These are phyloP conservation scores for Phytophthora hybrid DNA, from an alignment of 352 stramenopile species.

Conservation along the genomic window DNA sequence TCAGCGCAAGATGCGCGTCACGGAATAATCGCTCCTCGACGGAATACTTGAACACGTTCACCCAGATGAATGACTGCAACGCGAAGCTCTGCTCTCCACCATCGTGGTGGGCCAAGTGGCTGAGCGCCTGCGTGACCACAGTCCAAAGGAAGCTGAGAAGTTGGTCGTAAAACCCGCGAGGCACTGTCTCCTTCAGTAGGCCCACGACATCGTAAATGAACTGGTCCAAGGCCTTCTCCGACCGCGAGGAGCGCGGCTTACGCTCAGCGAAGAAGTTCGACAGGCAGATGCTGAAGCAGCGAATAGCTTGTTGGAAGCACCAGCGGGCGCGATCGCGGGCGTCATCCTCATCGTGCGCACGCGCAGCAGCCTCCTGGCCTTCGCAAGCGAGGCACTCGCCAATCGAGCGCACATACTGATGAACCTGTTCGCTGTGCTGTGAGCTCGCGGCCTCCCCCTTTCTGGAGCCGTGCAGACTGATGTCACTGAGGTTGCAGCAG, in stretches of 20 bases:
- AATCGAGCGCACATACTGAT: constrained; percentile 67
- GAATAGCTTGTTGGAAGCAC: constrained; percentile 78
- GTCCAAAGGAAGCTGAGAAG: constrained; percentile 74
- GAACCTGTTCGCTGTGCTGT: constrained; percentile 42
- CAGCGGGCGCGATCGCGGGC: constrained; percentile 49
- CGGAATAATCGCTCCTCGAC: constrained; percentile 69
- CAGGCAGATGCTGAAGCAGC: constrained; percentile 77
- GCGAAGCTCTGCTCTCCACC: constrained; percentile 42
- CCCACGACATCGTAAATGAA: constrained; percentile 75
- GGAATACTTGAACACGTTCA: constrained; percentile 87
- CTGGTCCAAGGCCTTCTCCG: constrained; percentile 49
- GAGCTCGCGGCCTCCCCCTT: constrained; percentile 35
- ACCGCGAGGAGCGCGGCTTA: constrained; percentile 13
- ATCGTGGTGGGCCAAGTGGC: constrained; percentile 39
- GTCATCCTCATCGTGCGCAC: constrained; percentile 40
- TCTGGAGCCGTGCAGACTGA: constrained; percentile 51
- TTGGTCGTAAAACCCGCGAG: constrained; percentile 62
- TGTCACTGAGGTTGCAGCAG: constrained; percentile 66
- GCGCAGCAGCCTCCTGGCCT: constrained; percentile 52
- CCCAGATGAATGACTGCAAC: constrained; percentile 81
- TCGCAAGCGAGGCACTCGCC: constrained; percentile 74
- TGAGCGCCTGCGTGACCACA: constrained; percentile 64
- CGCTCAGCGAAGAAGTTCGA: constrained; percentile 61
- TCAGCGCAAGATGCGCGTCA: constrained; percentile 77
- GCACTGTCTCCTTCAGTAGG: constrained; percentile 73